Evolutionary conservation across 371 early-diverging fungal species (phyloP), one percentile per base, ranked within the genome.

Genomic region (Lichtheimia ramosa): DNA sequence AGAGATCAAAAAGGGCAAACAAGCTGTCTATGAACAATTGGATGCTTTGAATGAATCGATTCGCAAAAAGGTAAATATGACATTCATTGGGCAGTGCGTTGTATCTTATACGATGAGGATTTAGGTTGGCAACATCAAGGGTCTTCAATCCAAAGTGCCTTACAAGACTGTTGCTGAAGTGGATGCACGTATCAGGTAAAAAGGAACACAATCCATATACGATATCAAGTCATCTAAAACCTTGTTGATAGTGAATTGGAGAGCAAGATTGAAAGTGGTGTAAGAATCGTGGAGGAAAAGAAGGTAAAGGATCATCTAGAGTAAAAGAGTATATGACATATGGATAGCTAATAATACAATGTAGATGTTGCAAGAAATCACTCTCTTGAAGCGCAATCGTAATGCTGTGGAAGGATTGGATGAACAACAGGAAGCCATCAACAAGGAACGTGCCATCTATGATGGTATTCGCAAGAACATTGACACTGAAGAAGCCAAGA

Each of bases 271-370:
- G 89, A 89, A 62, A 78, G 80, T 43, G 94, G 95, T 64, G 82
- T 74, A 21, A 86, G 89, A 71, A 73, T 96, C 62, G 84, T 92
- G 28, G 96, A 95, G 60, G 96, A 96, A 77, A 94, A 94, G 77
- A 75, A 77, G 77, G 77, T 72, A 68, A 61, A 20, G n/a, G 34
- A 34, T 34, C 34, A 34, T 34, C 43, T 5, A 21, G n/a, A n/a
- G 10, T 10, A 14, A 13, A 28, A 52, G 20, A 46, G 28, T n/a
- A n/a, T n/a, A n/a, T 41, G 23, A 43, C 16, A 43, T 14, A 28
- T 14, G 39, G 21, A 21, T 15, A 41, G 25, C 16, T 34, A n/a
- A 27, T 7, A 34, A 49, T 55, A 40, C 12, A 42, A 4, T 10
- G 12, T 56, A 76, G 66, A 78, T 92, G 73, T 75, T 92, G 53